Percentiles rank a stretch among this genome's conserved stretches.
These are phyloP conservation scores for Trypanosoma lewisi DNA, from an alignment of 208 protist genomes.

Conservation along the genomic window DNA sequence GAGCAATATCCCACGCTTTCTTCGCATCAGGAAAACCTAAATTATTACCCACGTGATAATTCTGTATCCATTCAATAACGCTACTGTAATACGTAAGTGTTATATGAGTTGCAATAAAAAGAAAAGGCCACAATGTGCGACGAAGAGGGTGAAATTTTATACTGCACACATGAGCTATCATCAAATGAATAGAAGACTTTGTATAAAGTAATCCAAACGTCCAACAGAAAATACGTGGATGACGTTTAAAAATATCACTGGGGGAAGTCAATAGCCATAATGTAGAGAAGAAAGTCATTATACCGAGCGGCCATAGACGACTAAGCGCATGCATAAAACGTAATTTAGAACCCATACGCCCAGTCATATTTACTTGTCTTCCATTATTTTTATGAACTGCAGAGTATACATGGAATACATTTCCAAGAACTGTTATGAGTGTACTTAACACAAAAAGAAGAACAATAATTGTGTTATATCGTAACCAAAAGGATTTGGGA, in stretches of 20 bases:
- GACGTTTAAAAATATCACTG: slow-evolving; percentile 63
- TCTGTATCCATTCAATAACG: slow-evolving; percentile 9
- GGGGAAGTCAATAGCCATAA: slow-evolving; percentile 66
- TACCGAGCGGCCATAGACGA: slow-evolving; percentile 46
- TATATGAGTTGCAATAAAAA: slow-evolving; percentile 58
- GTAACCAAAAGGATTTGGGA: slow-evolving; percentile 29
- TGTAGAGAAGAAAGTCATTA: slow-evolving; percentile 48
- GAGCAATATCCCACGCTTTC: slow-evolving; percentile 6
- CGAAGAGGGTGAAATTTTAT: slow-evolving; percentile 49
- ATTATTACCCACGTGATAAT: not conserved
- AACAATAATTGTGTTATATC: slow-evolving; percentile 74
- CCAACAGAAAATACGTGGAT: slow-evolving; percentile 84
- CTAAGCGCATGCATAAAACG: slow-evolving; percentile 68
- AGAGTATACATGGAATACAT: slow-evolving; percentile 65
- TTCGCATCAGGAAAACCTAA: not conserved
- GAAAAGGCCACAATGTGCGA: slow-evolving; percentile 66
- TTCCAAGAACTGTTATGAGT: slow-evolving; percentile 41
- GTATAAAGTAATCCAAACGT: slow-evolving; percentile 78
- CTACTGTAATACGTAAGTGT: slow-evolving; percentile 50
- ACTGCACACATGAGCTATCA: slow-evolving; percentile 74
- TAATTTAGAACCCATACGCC: slow-evolving; percentile 18
- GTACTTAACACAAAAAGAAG: slow-evolving; percentile 35
- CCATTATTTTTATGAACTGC: slow-evolving; percentile 31
- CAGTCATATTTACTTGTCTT: slow-evolving; percentile 1
- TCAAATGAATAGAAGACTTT: slow-evolving; percentile 77